Base-by-base conservation (phyloP, 306 rosid species). In the Lathyrus oleraceus region DNA sequence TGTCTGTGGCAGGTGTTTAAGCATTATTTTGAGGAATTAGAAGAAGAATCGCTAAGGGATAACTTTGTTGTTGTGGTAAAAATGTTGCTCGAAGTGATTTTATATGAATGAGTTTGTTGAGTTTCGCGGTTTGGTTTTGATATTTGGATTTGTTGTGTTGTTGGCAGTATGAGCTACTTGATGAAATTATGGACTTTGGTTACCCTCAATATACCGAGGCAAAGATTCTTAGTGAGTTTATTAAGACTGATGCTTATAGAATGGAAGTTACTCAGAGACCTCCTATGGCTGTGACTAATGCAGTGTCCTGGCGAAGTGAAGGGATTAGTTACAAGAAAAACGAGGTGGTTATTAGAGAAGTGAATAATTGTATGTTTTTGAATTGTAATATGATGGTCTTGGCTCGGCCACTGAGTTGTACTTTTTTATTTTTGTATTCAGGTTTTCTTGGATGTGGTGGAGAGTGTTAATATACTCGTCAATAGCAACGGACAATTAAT, bases 361-460 rank as follows among this genome's bases (percentile, higher is more conserved):
- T 57, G 39, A 57, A 57, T 2, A 27, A 44, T n/a, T 32, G 8
- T 21, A 6, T 19, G 44, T 13, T 44, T 76, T 59, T 23, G 2
- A 62, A 12, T 51, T 42, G 66, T 57, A 11, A 10, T 54, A 67
- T 63, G 58, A 57, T 75, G 66, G 69, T 78, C 44, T 74, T 35
- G 59, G 57, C 44, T 74, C 39, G 59, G 57, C 3, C 39, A 5
- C 65, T 59, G 10, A 43, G 19, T 32, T 85, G 47, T 32, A 6
- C 48, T 58, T 57, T 62, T 62, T 39, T 64, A 4, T 19, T 69
- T 69, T 13, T 51, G 67, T 61, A 39, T 59, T 61, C 73, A 92
- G 96, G 98, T 92, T 76, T 92, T 92, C 86, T 83, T 92, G 88
- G 98, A 92, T 85, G 98, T 92, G 85, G 98, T 92, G 81, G 98